Evolutionary conservation across 306 rosid genomes (phyloP), one percentile per base, ranked within the genome.

Genomic region (Phaseolus lunatus): DNA sequence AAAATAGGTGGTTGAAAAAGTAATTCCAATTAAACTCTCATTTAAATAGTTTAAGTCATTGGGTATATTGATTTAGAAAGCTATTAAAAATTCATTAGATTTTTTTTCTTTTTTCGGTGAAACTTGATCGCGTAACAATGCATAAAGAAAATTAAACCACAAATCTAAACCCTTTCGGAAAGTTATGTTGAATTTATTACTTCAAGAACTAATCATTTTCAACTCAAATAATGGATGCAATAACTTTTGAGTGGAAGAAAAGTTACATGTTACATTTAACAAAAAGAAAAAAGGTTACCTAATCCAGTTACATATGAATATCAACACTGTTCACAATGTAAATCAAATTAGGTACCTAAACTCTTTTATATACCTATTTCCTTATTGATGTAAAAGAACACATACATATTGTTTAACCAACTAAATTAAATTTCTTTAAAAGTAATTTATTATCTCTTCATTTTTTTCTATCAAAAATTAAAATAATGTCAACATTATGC

Each of bases 191-290:
- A 64, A 35, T 64, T 64, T 37, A 64, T 64, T 18, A 19, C 20
- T 70, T 49, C 18, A 70, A 70, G 45, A n/a, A 27, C 59, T 69
- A 69, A 69, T 47, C 16, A 47, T 48, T 69, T 69, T 47, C 59
- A 26, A 47, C 44, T 47, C 26, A 69, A 69, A 61, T 61, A 61
- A 61, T 43, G 22, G 22, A 45, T 26, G 73, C 74, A 65, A 26
- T 16, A 26, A 47, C 43, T 26, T 69, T 16, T 3, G 1, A 69
- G 16, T 27, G 1, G n/a, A 69, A 48, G 24, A 47, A 33, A 61
- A 61, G 67, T 29, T 61, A 59, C 41, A 9, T 26, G 27, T 27
- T 14, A 39, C 39, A 59, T 27, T 26, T 3, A 15, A 10, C 0
- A 9, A 5, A 23, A 23, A 11, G 2, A 54, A 23, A 57, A 56